phyloP scores from a whole-genome alignment of 345 rosid species.

The Moricandia arvensis region DNA sequence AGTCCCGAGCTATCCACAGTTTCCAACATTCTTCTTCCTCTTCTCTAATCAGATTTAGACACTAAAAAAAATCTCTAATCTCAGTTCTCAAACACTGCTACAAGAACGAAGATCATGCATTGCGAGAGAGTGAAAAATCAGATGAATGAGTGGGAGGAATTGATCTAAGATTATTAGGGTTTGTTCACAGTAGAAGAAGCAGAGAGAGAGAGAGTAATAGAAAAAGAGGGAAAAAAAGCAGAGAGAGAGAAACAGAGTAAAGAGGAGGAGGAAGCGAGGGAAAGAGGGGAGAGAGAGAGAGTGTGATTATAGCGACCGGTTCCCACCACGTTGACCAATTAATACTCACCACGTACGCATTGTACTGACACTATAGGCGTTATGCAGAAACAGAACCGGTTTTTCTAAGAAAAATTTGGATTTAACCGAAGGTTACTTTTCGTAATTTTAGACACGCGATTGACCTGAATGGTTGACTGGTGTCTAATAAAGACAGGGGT shows the following conservation, averaged over 20 bases:
- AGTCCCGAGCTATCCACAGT: constrained; percentile 63
- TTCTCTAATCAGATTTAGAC: background rate
- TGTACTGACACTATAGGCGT: constrained; percentile 26
- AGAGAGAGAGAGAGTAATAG: constrained; percentile 33
- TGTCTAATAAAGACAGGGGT: constrained; percentile 4
- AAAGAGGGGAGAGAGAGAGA: constrained; percentile 66
- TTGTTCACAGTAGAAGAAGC: constrained; percentile 49
- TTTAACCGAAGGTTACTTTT: constrained; percentile 28
- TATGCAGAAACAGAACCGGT: constrained; percentile 38
- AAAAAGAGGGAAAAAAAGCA: background rate
- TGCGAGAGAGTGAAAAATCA: constrained; percentile 41
- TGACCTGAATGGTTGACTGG: constrained; percentile 62
- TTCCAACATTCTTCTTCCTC: constrained; percentile 64
- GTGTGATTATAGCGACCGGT: constrained; percentile 43
- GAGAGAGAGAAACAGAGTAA: constrained; percentile 30
- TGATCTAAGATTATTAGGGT: constrained; percentile 38
- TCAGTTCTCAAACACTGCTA: constrained; percentile 31
- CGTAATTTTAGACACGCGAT: constrained; percentile 29
- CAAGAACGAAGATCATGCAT: constrained; percentile 65
- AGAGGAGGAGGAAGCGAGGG: constrained; percentile 28
- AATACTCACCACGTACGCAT: constrained; percentile 42
- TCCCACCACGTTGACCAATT: constrained; percentile 39
- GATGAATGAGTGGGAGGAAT: constrained; percentile 6
- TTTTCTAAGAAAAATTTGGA: background rate
- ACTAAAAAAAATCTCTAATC: background rate